Conservation (phyloP, 176 grass and related monocot genomes). For the Secale cereale region DNA sequence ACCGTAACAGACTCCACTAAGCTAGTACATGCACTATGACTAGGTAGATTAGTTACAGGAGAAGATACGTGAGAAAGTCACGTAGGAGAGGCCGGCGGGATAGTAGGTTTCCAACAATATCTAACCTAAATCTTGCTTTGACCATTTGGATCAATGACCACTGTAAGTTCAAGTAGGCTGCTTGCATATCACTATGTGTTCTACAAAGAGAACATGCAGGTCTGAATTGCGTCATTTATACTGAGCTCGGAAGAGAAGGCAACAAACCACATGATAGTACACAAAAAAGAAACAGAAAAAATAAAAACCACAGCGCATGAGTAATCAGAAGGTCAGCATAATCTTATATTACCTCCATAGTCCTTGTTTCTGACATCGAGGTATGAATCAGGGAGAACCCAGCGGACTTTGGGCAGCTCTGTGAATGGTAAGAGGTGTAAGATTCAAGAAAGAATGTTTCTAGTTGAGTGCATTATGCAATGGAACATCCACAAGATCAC, state of each 20-base stretch:
- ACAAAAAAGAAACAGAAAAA: not conserved
- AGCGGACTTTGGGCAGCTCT: conserved; percentile 66
- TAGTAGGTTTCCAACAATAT: not conserved
- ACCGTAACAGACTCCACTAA: no score
- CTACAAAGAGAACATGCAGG: no score
- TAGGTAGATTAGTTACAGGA: no score
- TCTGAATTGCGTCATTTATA: no score
- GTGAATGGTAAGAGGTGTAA: conserved; percentile 30
- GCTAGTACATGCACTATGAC: no score
- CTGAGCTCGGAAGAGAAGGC: not conserved
- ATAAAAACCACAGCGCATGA: not conserved
- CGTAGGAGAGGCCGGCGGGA: no score
- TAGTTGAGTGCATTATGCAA: not conserved
- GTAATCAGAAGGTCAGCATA: not conserved
- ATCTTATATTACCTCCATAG: conserved; percentile 61
- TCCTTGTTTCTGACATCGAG: conserved; percentile 70
- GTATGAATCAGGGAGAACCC: conserved; percentile 89
- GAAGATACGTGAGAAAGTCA: no score
- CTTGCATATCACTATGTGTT: no score
- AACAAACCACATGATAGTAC: not conserved
- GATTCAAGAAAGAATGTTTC: not conserved
- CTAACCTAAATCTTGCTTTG: not conserved
- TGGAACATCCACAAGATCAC: not conserved
- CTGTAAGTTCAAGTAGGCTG: not conserved
- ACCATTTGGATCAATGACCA: not conserved